These are phyloP conservation scores for Sarcodon aspratus DNA, from an alignment of 768 basidiomycete genomes.

Conservation along the genomic window DNA sequence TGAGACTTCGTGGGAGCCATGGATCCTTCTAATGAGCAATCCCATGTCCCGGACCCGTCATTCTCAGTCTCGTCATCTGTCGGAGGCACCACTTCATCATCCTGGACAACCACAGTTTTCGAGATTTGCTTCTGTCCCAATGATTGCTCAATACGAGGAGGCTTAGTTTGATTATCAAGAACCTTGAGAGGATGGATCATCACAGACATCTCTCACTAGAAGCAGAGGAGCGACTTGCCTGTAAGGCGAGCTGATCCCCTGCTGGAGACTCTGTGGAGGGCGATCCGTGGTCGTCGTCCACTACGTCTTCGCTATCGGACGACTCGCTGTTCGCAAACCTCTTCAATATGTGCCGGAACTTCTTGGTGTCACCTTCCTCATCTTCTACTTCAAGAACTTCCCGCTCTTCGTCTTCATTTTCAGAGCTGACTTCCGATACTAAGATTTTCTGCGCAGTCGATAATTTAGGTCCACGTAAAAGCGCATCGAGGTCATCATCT, in stretches of 20 bases:
- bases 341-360: background rate
- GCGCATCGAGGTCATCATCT: conserved; percentile 23
- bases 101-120: too few relatives aligned
- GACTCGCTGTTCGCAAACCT: background rate
- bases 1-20: background rate
- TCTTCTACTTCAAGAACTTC: conserved; percentile 30
- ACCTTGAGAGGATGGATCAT: too few relatives aligned
- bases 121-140: too few relatives aligned
- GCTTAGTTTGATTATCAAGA: too few relatives aligned
- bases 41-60: background rate
- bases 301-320: background rate
- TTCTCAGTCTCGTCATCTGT: too few relatives aligned
- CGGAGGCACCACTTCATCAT: too few relatives aligned
- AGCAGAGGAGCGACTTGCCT: too few relatives aligned
- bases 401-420: conserved; percentile 28
- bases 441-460: conserved; percentile 4
- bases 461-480: conserved; percentile 29
- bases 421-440: conserved; percentile 17
- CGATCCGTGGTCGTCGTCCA: too few relatives aligned
- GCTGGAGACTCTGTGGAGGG: too few relatives aligned
- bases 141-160: too few relatives aligned
- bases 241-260: too few relatives aligned
- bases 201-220: too few relatives aligned
- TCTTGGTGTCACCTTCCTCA: conserved; percentile 20
- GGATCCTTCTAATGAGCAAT: background rate